Evolutionary conservation across 805 yeast species (phyloP).

Genomic region (Priceomyces melissophilus): DNA sequence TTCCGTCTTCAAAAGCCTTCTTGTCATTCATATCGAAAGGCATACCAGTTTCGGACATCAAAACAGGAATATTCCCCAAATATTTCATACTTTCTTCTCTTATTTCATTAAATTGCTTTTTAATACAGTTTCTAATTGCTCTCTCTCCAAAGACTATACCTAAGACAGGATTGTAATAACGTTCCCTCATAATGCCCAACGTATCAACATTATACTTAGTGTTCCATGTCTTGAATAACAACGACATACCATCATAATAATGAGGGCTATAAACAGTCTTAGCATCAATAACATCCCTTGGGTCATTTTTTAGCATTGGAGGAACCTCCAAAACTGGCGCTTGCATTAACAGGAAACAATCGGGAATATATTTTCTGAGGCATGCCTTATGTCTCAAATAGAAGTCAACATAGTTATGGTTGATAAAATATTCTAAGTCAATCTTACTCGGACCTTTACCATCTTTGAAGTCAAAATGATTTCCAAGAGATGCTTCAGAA

Average conservation of each 20-base stretch:
- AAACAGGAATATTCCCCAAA: conserved; percentile 69
- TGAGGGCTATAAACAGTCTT: conserved; percentile 81
- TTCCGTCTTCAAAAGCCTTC: conserved; percentile 61
- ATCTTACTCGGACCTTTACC: conserved; percentile 17
- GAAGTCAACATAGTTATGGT: conserved; percentile 61
- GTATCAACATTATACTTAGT: conserved; percentile 81
- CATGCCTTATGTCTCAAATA: conserved; percentile 48
- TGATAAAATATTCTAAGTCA: conserved; percentile 56
- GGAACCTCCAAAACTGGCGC: conserved; percentile 81
- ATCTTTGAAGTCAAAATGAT: conserved; percentile 30
- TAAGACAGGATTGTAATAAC: conserved; percentile 67
- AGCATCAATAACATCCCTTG: conserved; percentile 49
- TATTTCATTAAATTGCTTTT: conserved; percentile 65
- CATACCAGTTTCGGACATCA: conserved; percentile 95
- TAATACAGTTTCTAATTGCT: conserved; percentile 69
- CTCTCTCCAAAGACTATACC: conserved; percentile 80
- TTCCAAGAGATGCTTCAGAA: conserved; percentile 21
- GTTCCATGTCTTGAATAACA: conserved; percentile 91
- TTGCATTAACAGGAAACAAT: conserved; percentile 63
- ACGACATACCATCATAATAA: conserved; percentile 90
- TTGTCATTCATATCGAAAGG: conserved; percentile 93
- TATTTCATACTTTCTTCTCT: conserved; percentile 56
- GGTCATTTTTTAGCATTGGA: conserved; percentile 55
- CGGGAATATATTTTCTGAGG: conserved; percentile 43
- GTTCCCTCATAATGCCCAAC: conserved; percentile 77